These are phyloP conservation scores for Apiotrichum gracile DNA, from an alignment of 1,284 basidiomycete species.

Conservation along the genomic window DNA sequence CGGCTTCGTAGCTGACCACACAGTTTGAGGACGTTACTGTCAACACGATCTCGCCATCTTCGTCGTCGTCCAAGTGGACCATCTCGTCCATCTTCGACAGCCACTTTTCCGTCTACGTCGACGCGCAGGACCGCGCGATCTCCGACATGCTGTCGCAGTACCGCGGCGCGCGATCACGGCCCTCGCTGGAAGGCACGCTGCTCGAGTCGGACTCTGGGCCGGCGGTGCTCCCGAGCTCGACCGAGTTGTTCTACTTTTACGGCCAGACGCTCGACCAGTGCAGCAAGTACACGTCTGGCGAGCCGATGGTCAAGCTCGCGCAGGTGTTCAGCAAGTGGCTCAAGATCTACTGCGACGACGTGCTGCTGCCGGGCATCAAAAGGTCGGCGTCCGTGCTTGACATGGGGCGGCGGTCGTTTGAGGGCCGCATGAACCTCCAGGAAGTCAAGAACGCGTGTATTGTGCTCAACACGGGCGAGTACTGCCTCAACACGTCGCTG, in stretches of 20 bases:
- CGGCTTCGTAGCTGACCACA: constrained; percentile 4
- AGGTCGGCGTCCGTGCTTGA: constrained; percentile 47
- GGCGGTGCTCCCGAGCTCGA: constrained; percentile 82
- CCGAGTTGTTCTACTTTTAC: constrained; percentile 96
- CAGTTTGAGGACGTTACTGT: constrained; percentile 47
- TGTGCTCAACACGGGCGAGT: constrained; percentile 94
- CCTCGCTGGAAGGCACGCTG: constrained; percentile 61
- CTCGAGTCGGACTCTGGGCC: constrained; percentile 54
- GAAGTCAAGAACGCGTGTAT: constrained; percentile 76
- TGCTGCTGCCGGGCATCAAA: constrained; percentile 67
- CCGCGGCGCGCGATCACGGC: constrained; percentile 59
- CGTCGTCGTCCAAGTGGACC: constrained; percentile 48
- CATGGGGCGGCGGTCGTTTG: constrained; percentile 61
- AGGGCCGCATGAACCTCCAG: constrained; percentile 64
- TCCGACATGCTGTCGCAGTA: constrained; percentile 60
- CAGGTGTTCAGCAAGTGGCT: constrained; percentile 88
- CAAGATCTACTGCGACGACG: constrained; percentile 85
- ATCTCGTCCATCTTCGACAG: constrained; percentile 85
- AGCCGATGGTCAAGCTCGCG: constrained; percentile 71
- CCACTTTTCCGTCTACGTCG: constrained; percentile 87
- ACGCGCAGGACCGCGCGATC: constrained; percentile 79
- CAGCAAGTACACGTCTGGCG: constrained; percentile 67
- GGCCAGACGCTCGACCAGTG: constrained; percentile 92
- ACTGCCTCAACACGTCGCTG: constrained; percentile 83
- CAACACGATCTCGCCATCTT: constrained; percentile 19